Evolutionary conservation across 768 basidiomycete species (phyloP), one percentile per base, ranked within the genome.

Genomic region (Tephrocybe sp.): DNA sequence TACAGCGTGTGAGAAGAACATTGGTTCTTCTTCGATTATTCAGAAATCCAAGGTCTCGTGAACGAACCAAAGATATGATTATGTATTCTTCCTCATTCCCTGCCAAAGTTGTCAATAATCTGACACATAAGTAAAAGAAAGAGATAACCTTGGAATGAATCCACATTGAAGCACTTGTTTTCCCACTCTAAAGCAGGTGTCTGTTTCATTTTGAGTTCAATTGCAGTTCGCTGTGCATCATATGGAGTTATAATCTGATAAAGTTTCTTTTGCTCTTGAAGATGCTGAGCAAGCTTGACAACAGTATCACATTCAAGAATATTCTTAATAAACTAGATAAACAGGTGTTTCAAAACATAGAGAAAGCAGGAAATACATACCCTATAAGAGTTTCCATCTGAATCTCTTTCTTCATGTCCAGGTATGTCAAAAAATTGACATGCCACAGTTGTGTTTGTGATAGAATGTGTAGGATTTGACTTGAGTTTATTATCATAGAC

Each of bases 1-100:
- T 85, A 74, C 85, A 90, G 33, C 91, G 80, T 41, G 83, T 85
- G 7, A 92, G 82, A 89, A 93, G 91, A 51, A 93, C 90, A 83
- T 93, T 92, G 47, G 87, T 85, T 14, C 91, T 76, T 23, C 85
- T 76, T 9, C 75, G 56, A 59, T 83, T 83, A 12, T 66, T 61
- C 31, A 93, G 71, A 56, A 93, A 93, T 4, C 90, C 91, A 41
- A 86, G 70, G 0, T 66, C 71, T 17, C 67, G 69, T 45, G 73
- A 69, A 26, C 89, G 75, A 7, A 88, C 87, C 48, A 89, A 57
- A 26, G 86, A 88, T 43, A 91, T 82, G 48, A 91, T 75, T 35
- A 91, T 87, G 39, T 77, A 82, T 48, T 92, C 83, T 47, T 86
- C 86, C 61, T 93, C 91, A 74, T 92, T 92, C 10, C 90, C 91